Conservation (phyloP, 2,329 filamentous ascomycete genomes). For the Aureobasidium sp. region DNA sequence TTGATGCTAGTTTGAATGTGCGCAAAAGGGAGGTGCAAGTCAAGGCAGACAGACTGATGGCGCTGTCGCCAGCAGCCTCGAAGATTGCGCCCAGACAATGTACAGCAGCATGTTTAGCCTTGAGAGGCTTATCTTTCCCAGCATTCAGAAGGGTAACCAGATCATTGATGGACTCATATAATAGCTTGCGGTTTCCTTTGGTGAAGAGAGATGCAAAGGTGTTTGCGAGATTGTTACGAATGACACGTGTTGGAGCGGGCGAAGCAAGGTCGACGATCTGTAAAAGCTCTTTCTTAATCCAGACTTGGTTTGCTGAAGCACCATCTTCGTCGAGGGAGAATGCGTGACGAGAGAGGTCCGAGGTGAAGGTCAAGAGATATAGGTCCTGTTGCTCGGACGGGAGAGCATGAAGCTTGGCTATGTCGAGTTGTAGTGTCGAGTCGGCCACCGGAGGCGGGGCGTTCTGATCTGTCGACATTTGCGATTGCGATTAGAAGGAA, state of each 20-base stretch:
- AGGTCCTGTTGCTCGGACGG: constrained; percentile 94
- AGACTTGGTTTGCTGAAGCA: constrained; percentile 80
- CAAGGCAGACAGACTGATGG: constrained; percentile 72
- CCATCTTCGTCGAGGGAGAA: constrained; percentile 66
- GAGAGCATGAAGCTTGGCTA: constrained; percentile 79
- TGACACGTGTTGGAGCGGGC: constrained; percentile 77
- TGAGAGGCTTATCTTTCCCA: constrained; percentile 74
- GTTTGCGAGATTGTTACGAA: constrained; percentile 80
- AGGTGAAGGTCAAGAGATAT: constrained; percentile 82
- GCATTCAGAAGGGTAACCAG: constrained; percentile 64
- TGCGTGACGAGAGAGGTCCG: constrained; percentile 75
- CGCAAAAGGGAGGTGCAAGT: constrained; percentile 67
- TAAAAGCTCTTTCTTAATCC: constrained; percentile 89
- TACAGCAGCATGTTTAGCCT: constrained; percentile 78
- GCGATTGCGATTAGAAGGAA: not conserved
- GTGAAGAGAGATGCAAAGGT: constrained; percentile 77
- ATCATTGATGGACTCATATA: constrained; percentile 94
- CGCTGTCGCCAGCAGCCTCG: constrained; percentile 87
- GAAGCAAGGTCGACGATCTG: constrained; percentile 79
- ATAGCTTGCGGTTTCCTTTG: constrained; percentile 79
- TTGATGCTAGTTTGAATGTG: constrained; percentile 69
- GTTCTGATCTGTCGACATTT: constrained; percentile 9
- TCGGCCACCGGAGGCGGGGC: constrained; percentile 13
- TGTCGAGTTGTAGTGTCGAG: constrained; percentile 59
- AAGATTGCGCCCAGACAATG: constrained; percentile 84